phyloP scores from a whole-genome alignment of 805 yeast genomes.

The Helenozyma baotianmanensis region DNA sequence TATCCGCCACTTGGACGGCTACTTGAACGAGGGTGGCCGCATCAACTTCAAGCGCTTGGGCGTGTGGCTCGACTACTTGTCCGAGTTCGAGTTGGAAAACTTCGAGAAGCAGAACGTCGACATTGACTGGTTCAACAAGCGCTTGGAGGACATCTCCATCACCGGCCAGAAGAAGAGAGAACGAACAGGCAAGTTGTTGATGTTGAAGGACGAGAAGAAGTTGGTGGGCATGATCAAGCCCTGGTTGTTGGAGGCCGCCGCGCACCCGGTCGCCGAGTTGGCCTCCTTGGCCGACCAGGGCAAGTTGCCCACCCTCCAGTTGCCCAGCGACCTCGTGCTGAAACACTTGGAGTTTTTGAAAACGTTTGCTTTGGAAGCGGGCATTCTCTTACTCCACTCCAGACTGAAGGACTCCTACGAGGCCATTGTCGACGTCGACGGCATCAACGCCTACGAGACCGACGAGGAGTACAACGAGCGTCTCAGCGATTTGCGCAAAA shows the following conservation, averaged over 20 bases:
- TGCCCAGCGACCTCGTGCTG: conserved; percentile 46
- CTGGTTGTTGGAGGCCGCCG: conserved; percentile 40
- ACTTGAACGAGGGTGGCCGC: conserved; percentile 75
- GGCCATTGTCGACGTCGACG: conserved; percentile 67
- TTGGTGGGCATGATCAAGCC: conserved; percentile 55
- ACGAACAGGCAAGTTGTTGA: conserved; percentile 57
- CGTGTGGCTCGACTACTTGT: conserved; percentile 69
- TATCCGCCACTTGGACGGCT: conserved; percentile 70
- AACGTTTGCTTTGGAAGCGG: conserved; percentile 61
- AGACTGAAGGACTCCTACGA: conserved; percentile 51
- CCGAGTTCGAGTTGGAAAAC: conserved; percentile 77
- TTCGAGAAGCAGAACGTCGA: conserved; percentile 84
- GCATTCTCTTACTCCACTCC: conserved; percentile 63
- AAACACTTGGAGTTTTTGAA: conserved; percentile 58
- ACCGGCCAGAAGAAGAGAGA: conserved; percentile 67
- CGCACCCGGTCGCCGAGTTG: conserved; percentile 30
- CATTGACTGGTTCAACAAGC: conserved; percentile 86
- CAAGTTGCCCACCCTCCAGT: conserved; percentile 23
- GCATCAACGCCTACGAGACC: conserved; percentile 62
- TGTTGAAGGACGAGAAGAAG: conserved; percentile 70
- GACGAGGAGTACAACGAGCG: conserved; percentile 61
- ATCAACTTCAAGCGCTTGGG: conserved; percentile 72
- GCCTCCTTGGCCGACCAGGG: conserved; percentile 26
- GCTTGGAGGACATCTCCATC: conserved; percentile 71
- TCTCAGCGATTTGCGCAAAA: conserved; percentile 45